These are phyloP conservation scores for Citrus cavaleriei DNA, from an alignment of 345 rosid species.

Conservation along the genomic window DNA sequence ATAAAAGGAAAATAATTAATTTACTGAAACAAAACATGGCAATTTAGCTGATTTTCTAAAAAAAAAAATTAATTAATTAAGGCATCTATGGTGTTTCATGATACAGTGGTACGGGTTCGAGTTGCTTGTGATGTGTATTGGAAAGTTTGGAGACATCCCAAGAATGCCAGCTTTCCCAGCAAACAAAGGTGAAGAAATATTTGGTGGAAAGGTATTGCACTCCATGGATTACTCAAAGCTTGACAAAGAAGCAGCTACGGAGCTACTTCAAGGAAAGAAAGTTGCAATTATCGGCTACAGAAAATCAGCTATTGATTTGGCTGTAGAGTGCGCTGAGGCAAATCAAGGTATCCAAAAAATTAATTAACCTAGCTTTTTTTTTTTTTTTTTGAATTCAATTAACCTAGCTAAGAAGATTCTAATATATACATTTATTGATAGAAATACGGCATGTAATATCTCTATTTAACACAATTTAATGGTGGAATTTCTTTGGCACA, in stretches of 20 bases:
- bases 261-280: conserved; percentile 44
- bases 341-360: conserved; percentile 41
- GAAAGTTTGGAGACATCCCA: conserved; percentile 50
- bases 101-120: conserved; percentile 44
- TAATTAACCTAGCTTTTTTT: background rate
- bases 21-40: too few relatives aligned
- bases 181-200: conserved; percentile 34
- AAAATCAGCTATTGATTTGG: conserved; percentile 61
- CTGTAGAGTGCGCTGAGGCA: conserved; percentile 50
- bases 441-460: too few relatives aligned
- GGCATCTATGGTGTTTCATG: background rate
- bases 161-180: conserved; percentile 36
- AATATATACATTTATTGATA: background rate
- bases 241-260: conserved; percentile 21
- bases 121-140: conserved; percentile 47
- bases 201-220: conserved; percentile 48
- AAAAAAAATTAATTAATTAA: background rate
- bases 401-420: background rate
- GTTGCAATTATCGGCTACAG: conserved; percentile 51
- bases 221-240: conserved; percentile 47
- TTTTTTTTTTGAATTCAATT: too few relatives aligned
- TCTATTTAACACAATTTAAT: background rate
- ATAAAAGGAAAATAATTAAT: too few relatives aligned
- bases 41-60: too few relatives aligned
- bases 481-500: background rate